Percentiles rank a stretch among this genome's conserved stretches.
Conservation (phyloP, 202 grass and related monocot species). For the Eragrostis tef region DNA sequence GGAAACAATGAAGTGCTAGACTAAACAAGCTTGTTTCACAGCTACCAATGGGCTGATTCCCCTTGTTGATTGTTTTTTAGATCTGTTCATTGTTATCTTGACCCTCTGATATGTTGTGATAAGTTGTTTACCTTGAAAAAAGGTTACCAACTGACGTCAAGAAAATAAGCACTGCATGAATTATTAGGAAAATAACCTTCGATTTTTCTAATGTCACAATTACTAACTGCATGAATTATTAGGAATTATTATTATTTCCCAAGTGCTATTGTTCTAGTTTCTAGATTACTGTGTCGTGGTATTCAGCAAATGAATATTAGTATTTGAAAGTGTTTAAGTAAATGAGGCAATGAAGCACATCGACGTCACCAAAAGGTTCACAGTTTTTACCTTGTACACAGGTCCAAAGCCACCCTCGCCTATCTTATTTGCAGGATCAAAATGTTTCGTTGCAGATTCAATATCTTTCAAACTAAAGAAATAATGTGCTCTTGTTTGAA, state of each 20-base stretch:
- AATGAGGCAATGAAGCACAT: constrained; percentile 5
- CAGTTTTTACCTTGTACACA: constrained; percentile 80
- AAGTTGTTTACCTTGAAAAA: background rate
- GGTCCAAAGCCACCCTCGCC: constrained; percentile 93
- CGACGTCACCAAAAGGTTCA: constrained; percentile 18
- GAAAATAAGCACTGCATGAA: background rate
- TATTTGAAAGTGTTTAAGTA: background rate
- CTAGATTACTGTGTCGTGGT: background rate
- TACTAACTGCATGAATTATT: background rate
- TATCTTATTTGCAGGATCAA: constrained; percentile 83
- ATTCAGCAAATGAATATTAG: background rate
- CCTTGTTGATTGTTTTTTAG: background rate
- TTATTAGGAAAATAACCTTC: too few species aligned
- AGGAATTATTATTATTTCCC: background rate
- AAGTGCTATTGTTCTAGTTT: background rate
- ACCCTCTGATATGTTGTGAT: background rate
- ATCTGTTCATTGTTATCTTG: constrained; percentile 31
- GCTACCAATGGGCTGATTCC: too few species aligned
- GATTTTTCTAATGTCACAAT: constrained; percentile 11
- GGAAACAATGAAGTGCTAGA: background rate
- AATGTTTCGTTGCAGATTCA: constrained; percentile 73
- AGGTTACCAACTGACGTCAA: background rate
- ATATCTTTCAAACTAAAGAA: constrained; percentile 82
- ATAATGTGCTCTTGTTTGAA: constrained; percentile 69
- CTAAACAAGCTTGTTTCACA: too few species aligned